Evolutionary conservation across 345 rosid genomes (phyloP).

Genomic region (Euphorbia tirucalli): DNA sequence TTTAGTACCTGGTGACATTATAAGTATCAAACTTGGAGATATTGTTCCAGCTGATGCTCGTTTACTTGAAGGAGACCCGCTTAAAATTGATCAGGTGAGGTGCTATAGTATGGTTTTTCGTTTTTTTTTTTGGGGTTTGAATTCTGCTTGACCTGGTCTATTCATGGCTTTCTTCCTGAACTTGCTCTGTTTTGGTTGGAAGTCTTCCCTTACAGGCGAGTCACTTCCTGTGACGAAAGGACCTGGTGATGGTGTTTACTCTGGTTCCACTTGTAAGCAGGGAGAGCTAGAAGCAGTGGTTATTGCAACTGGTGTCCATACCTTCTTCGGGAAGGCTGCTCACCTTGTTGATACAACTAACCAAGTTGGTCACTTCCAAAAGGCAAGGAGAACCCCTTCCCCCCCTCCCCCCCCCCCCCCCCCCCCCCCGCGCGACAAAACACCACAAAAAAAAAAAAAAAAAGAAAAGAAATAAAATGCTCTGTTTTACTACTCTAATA

Average conservation of each 20-base stretch:
- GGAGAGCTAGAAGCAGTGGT: slow-evolving; percentile 98
- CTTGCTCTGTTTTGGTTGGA: slow-evolving; percentile 21
- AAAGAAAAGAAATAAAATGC: too few species aligned
- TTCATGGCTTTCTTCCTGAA: slow-evolving; percentile 17
- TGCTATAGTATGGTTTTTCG: background rate
- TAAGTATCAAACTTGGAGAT: slow-evolving; percentile 92
- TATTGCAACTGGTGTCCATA: slow-evolving; percentile 96
- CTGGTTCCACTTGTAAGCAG: slow-evolving; percentile 97
- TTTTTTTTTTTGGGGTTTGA: too few species aligned
- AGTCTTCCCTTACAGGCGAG: slow-evolving; percentile 98
- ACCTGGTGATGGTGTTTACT: slow-evolving; percentile 95
- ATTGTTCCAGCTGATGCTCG: slow-evolving; percentile 98
- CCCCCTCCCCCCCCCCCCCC: too few species aligned
- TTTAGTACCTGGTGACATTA: slow-evolving; percentile 89
- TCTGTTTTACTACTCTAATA: slow-evolving; percentile 5
- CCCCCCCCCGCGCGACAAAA: too few species aligned
- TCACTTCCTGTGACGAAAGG: slow-evolving; percentile 97
- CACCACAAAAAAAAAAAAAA: too few species aligned
- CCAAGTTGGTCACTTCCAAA: slow-evolving; percentile 98
- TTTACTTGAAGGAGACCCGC: slow-evolving; percentile 89
- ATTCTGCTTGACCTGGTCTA: slow-evolving; percentile 14
- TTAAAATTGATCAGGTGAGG: slow-evolving; percentile 90
- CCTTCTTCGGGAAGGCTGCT: slow-evolving; percentile 97
- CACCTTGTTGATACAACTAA: slow-evolving; percentile 98
- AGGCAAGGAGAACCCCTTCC: slow-evolving; percentile 52